Conservation (phyloP, 306 rosid genomes). For the Spatholobus suberectus region DNA sequence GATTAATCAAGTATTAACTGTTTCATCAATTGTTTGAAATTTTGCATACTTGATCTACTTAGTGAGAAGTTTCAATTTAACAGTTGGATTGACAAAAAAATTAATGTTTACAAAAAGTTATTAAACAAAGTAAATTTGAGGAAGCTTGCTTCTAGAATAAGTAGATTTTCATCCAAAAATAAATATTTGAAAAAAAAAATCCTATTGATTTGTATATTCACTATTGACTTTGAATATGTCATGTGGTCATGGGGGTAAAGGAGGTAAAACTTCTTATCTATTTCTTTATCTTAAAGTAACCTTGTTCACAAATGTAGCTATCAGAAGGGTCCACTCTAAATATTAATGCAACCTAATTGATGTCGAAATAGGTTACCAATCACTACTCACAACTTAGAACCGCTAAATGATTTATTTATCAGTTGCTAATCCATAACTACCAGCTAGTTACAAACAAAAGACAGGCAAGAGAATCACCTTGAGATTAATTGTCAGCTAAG, state of each 20-base stretch:
- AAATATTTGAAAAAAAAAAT: neutral
- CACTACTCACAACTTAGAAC: neutral
- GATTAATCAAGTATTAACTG: neutral
- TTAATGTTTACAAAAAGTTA: neutral
- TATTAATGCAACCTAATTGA: constrained; percentile 29
- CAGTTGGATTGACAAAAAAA: too few species aligned
- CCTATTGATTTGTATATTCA: neutral
- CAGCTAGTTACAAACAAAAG: neutral
- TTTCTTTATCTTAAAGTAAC: constrained; percentile 39
- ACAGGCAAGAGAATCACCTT: neutral
- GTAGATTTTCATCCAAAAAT: neutral
- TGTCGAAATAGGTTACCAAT: constrained; percentile 10
- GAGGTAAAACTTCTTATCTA: constrained; percentile 44
- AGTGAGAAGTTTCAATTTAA: neutral
- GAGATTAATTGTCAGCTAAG: neutral
- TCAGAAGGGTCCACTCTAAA: constrained; percentile 41
- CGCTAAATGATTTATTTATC: constrained; percentile 9
- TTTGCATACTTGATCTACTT: neutral
- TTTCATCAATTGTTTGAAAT: neutral
- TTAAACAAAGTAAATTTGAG: neutral
- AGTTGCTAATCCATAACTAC: constrained; percentile 20
- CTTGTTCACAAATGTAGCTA: constrained; percentile 49
- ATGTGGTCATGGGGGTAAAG: neutral
- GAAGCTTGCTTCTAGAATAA: neutral
- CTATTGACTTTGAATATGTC: neutral